These are phyloP conservation scores for Candida endomychidarum DNA, from an alignment of 805 yeast genomes.

Conservation along the genomic window DNA sequence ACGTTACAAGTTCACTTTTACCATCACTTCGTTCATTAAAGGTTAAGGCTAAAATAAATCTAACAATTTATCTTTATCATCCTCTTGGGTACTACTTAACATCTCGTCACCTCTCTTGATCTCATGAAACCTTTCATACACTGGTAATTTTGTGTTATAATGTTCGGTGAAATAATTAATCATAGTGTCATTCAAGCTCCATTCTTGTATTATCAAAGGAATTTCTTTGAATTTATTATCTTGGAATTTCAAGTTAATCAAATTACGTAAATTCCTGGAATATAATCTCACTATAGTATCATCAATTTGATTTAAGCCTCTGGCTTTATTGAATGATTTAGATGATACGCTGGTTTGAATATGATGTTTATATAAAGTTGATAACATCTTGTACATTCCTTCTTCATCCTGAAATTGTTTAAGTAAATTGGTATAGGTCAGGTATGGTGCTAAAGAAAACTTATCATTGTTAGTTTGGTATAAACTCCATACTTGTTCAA, in stretches of 20 bases:
- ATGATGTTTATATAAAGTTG: slow-evolving; percentile 16
- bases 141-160: slow-evolving; percentile 7
- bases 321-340: slow-evolving; percentile 20
- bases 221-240: slow-evolving; percentile 28
- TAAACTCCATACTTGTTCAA: slow-evolving; percentile 36
- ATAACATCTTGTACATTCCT: slow-evolving; percentile 23
- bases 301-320: slow-evolving; percentile 12
- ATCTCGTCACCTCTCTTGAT: slow-evolving; percentile 6
- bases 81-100: slow-evolving; percentile 21
- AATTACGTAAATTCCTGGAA: slow-evolving; percentile 21
- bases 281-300: slow-evolving; percentile 19
- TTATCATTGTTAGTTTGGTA: slow-evolving; percentile 22
- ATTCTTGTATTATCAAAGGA: slow-evolving; percentile 30
- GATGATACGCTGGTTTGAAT: slow-evolving; percentile 13
- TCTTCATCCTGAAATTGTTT: slow-evolving; percentile 23
- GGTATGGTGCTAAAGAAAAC: slow-evolving; percentile 26
- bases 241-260: slow-evolving; percentile 30
- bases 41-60: slow-evolving; percentile 8
- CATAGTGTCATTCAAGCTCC: slow-evolving; percentile 36
- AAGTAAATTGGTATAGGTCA: slow-evolving; percentile 23
- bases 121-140: slow-evolving; percentile 2
- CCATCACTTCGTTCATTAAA: too few relatives aligned
- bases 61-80: slow-evolving; percentile 14
- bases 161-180: slow-evolving; percentile 15
- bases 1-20: too few relatives aligned